Conservation (phyloP, 495 filamentous ascomycete species). For the Aspergillus saccharolyticus region DNA sequence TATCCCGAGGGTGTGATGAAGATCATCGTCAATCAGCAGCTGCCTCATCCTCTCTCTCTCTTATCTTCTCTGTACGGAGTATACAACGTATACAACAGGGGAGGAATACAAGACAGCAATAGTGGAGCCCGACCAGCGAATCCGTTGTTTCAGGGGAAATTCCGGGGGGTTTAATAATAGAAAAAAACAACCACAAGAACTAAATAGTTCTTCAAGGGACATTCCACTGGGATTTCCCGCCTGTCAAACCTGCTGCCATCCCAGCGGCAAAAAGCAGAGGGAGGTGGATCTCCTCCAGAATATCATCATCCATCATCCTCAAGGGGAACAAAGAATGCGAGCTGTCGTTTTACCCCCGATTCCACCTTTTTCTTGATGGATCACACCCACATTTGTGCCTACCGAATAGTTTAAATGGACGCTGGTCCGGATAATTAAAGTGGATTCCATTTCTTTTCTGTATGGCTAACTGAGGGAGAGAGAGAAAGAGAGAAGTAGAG, state of each 20-base stretch:
- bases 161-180: neutral
- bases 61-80: neutral
- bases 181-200: neutral
- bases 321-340: neutral
- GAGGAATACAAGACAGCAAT: neutral
- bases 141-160: slow-evolving; percentile 5
- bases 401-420: no score
- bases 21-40: neutral
- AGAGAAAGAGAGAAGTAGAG: no score
- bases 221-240: neutral
- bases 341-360: no score
- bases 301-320: no score
- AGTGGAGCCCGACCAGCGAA: slow-evolving; percentile 1
- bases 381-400: no score
- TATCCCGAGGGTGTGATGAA: neutral
- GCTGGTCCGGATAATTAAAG: no score
- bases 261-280: neutral
- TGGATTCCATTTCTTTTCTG: no score
- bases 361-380: neutral
- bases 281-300: no score
- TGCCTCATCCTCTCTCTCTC: neutral
- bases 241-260: neutral
- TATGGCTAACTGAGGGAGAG: no score
- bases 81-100: neutral
- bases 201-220: neutral